phyloP scores from a whole-genome alignment of 257 asterid genomes.

The Scutellaria galericulata region DNA sequence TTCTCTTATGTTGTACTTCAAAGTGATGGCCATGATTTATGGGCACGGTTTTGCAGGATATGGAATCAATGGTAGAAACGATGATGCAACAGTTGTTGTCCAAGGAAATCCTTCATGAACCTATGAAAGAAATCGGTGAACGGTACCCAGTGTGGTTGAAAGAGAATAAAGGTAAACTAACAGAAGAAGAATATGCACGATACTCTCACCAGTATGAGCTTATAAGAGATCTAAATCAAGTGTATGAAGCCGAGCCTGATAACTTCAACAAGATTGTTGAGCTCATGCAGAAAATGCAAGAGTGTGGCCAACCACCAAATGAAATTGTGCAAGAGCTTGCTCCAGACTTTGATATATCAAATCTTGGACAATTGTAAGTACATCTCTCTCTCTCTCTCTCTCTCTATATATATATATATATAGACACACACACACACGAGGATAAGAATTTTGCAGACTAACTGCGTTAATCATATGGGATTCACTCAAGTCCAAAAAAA shows the following conservation, averaged over 20 bases:
- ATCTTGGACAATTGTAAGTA: slow-evolving; percentile 83
- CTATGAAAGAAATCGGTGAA: slow-evolving; percentile 95
- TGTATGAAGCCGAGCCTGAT: slow-evolving; percentile 75
- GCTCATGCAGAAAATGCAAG: slow-evolving; percentile 99
- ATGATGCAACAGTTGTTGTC: slow-evolving; percentile 99
- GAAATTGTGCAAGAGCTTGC: slow-evolving; percentile 93
- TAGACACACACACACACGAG: background rate
- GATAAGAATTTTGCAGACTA: background rate
- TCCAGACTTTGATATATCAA: slow-evolving; percentile 83
- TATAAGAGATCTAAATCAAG: slow-evolving; percentile 69
- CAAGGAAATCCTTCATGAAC: slow-evolving; percentile 92
- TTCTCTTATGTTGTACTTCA: slow-evolving; percentile 5
- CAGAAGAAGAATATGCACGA: slow-evolving; percentile 66
- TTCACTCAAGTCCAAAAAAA: slow-evolving; percentile 12
- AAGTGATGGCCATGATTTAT: background rate
- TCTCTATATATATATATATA: background rate
- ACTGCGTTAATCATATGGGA: background rate
- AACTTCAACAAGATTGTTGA: slow-evolving; percentile 95
- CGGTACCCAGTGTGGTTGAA: slow-evolving; percentile 92
- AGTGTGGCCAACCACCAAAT: slow-evolving; percentile 96
- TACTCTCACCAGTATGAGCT: slow-evolving; percentile 66
- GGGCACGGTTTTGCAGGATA: slow-evolving; percentile 54
- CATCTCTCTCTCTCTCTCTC: slow-evolving; percentile 1
- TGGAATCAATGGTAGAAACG: slow-evolving; percentile 93
- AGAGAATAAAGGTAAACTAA: slow-evolving; percentile 68